A percentile compares a stretch with the other conserved stretches of the same genome.
These are phyloP conservation scores for Tetracentron sinense DNA, from an alignment of 164 flowering plant genomes.

Conservation along the genomic window DNA sequence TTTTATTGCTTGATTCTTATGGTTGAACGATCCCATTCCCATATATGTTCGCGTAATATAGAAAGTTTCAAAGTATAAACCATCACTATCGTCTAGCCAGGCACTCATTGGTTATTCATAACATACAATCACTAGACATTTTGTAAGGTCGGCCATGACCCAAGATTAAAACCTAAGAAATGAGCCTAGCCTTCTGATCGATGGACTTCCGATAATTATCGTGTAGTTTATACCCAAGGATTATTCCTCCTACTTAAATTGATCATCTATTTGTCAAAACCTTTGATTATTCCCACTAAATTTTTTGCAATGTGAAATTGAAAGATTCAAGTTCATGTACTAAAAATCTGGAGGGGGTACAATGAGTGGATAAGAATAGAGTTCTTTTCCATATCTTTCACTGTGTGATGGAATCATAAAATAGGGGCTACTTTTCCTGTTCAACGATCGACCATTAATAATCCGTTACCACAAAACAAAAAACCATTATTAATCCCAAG, in stretches of 20 bases:
- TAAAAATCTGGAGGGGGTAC: neutral
- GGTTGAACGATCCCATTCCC: neutral
- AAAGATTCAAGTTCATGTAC: neutral
- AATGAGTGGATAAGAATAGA: slow-evolving; percentile 7
- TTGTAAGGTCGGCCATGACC: no score
- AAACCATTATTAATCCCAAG: no score
- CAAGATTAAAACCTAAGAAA: neutral
- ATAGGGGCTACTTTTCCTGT: neutral
- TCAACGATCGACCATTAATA: no score
- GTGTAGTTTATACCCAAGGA: neutral
- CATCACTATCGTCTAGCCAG: neutral
- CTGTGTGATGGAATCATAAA: neutral
- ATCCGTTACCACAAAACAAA: no score
- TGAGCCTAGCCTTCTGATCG: no score
- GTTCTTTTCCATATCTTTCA: slow-evolving; percentile 3
- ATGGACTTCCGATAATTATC: no score
- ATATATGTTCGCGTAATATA: no score
- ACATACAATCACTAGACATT: no score
- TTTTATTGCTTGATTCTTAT: neutral
- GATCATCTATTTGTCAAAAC: neutral
- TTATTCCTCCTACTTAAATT: neutral
- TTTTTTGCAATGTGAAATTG: neutral
- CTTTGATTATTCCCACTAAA: neutral
- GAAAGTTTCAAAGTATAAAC: neutral
- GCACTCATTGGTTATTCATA: no score